These are phyloP conservation scores for Fusarium acutatum DNA, from an alignment of 2,329 filamentous ascomycete genomes.

Conservation along the genomic window DNA sequence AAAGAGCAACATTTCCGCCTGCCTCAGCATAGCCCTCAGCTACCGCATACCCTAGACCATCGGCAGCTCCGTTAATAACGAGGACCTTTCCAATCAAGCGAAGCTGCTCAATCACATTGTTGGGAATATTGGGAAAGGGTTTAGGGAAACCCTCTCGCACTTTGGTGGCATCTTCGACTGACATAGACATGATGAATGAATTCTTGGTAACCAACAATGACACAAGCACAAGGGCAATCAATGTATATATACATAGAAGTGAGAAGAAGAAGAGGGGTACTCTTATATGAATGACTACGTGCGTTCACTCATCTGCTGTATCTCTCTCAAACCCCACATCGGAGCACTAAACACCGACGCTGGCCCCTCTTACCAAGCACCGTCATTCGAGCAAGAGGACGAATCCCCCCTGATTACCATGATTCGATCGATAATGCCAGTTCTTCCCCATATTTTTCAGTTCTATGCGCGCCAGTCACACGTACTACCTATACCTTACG, in stretches of 20 bases:
- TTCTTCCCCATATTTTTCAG: not conserved
- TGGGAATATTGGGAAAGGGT: slow-evolving; percentile 36
- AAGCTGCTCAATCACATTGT: slow-evolving; percentile 56
- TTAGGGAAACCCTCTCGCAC: slow-evolving; percentile 38
- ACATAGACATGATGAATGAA: slow-evolving; percentile 41
- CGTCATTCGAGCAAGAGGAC: not conserved
- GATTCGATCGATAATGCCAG: not conserved
- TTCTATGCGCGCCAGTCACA: slow-evolving; percentile 12
- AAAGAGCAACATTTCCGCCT: slow-evolving; percentile 49
- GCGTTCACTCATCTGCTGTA: not conserved
- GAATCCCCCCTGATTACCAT: not conserved
- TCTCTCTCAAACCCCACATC: slow-evolving; percentile 14
- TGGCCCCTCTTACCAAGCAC: not conserved
- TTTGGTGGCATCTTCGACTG: slow-evolving; percentile 31
- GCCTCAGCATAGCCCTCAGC: slow-evolving; percentile 58
- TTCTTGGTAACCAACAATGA: not conserved
- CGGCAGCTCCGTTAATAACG: slow-evolving; percentile 55
- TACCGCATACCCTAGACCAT: slow-evolving; percentile 56
- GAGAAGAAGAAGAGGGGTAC: slow-evolving; percentile 15
- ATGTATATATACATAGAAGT: not conserved
- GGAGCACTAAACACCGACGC: slow-evolving; percentile 8
- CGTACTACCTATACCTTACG: not conserved
- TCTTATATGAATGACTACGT: not conserved
- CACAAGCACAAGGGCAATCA: too few species aligned
- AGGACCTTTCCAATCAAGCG: slow-evolving; percentile 52